Conservation (phyloP, 768 basidiomycete genomes). For the Mycena sanguinolenta region DNA sequence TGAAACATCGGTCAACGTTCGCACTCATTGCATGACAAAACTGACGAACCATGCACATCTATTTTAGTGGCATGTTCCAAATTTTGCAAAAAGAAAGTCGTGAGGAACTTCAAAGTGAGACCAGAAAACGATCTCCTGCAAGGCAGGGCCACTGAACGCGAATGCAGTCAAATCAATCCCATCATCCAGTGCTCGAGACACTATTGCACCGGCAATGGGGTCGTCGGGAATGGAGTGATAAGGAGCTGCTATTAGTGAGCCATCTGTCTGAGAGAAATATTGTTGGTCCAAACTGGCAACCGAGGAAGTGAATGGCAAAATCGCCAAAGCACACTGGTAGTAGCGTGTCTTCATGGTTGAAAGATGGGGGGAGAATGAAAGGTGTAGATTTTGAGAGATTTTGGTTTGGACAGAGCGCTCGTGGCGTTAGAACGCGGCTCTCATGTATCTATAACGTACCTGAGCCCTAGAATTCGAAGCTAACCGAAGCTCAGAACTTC, state of each 20-base stretch:
- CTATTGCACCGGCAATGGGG: conserved; percentile 13
- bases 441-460: too few relatives aligned
- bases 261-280: not conserved
- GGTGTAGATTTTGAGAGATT: not conserved
- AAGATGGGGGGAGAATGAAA: not conserved
- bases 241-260: not conserved
- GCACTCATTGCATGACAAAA: too few relatives aligned
- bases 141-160: conserved; percentile 23
- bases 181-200: conserved; percentile 24
- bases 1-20: not conserved
- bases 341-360: not conserved
- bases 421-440: too few relatives aligned
- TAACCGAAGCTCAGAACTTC: too few relatives aligned
- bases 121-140: conserved; percentile 30
- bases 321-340: not conserved
- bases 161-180: conserved; percentile 16
- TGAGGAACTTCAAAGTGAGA: conserved; percentile 8
- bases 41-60: conserved; percentile 26
- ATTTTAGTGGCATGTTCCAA: not conserved
- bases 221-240: conserved; percentile 18
- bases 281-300: not conserved
- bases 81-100: not conserved
- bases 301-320: not conserved
- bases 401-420: too few relatives aligned
- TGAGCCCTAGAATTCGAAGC: too few relatives aligned